Base-by-base conservation (phyloP, 1,139 yeast species). In the Sugiyamaella neomexicana region DNA sequence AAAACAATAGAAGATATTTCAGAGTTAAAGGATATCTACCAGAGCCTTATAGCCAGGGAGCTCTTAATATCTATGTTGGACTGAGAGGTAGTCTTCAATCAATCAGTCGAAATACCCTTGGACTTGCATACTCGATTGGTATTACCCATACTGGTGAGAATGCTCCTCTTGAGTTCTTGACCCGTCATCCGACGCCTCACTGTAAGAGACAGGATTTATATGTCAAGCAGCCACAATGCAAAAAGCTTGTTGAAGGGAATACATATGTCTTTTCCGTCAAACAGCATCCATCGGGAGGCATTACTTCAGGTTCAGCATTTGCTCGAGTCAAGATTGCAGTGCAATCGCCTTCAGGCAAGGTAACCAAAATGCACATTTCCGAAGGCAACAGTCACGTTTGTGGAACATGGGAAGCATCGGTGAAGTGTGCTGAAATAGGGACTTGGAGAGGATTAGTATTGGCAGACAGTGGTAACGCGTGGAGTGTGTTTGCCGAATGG, bases 401-500 rank as follows among this genome's bases (percentile, higher is more conserved):
- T 80, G 50, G 89, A 0, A 68, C 78, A 0, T 88, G 85, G 80
- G 83, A 79, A 58, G 71, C 80, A 23, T 75, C 77, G 43, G 73
- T 86, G 37, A 80, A 81, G 60, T 77, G 89, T 55, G 79, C 78
- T 57, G 97, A 90, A 66, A 68, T 74, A 1, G 99, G 99, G 1
- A 70, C 78, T 29, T 93, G 96, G 86, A 78, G 91, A 52, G 95
- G 93, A 1, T 77, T 91, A 52, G 89, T 89, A 0, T 80, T 87
- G 48, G 86, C 91, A 7, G 95, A 89, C 62, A 80, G 85, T 49
- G 90, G 90, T 2, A 79, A 80, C 58, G 85, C 93, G 54, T 89
- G 96, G 91, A 86, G 90, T 64, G 90, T 88, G 5, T 89, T 89
- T 72, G 91, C 96, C 9, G 96, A 89, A 70, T 93, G 99, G 99